Percentiles rank a stretch among this genome's conserved stretches.
These are phyloP conservation scores for Tuctoria greenei DNA, from an alignment of 176 grass and related monocot species.

Conservation along the genomic window DNA sequence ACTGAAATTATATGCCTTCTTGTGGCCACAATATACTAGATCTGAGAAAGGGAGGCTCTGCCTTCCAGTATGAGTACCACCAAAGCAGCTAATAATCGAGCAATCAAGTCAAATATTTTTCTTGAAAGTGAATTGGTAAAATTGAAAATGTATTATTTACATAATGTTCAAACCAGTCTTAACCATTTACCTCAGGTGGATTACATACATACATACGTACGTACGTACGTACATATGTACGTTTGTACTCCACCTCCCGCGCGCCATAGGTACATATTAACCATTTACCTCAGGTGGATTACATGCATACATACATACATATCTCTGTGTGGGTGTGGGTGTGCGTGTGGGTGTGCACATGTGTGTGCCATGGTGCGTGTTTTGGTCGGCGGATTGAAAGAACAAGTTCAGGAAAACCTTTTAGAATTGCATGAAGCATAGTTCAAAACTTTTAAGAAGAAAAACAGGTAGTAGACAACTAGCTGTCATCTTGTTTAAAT, in stretches of 20 bases:
- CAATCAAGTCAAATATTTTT: constrained; percentile 7
- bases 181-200: not conserved
- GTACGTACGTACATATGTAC: too few relatives aligned
- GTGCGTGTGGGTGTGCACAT: too few relatives aligned
- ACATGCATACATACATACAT: too few relatives aligned
- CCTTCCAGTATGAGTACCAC: not conserved
- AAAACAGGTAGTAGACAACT: not conserved
- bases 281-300: too few relatives aligned
- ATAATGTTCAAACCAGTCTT: constrained; percentile 5
- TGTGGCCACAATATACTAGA: not conserved
- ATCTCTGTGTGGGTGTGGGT: too few relatives aligned
- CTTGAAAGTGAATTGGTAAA: not conserved
- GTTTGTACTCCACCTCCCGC: too few relatives aligned
- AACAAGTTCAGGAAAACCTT: not conserved
- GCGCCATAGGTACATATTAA: too few relatives aligned
- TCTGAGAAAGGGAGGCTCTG: not conserved
- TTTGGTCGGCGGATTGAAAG: too few relatives aligned
- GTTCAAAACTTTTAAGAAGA: not conserved
- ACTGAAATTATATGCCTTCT: constrained; percentile 1
- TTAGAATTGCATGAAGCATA: not conserved
- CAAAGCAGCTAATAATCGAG: not conserved
- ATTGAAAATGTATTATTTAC: not conserved
- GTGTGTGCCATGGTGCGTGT: too few relatives aligned
- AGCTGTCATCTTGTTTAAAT: constrained; percentile 26
- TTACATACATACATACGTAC: too few relatives aligned